Evolutionary conservation across 2,329 filamentous ascomycete species (phyloP).

Genomic region (Dactylellina leptospora): DNA sequence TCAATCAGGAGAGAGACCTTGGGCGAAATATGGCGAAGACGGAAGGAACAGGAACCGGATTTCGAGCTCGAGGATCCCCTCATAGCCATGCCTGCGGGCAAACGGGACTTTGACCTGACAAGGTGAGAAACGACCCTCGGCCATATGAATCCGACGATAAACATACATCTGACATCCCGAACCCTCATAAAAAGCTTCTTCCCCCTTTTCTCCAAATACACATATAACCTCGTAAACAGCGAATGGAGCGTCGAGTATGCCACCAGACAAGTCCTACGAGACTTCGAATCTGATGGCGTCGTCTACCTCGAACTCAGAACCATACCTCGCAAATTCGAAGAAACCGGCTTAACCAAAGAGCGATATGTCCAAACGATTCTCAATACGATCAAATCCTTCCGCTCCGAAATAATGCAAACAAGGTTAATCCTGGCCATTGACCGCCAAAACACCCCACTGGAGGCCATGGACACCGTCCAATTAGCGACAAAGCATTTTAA

Average conservation of each 20-base stretch:
- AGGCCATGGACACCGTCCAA: conserved; percentile 71
- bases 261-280: conserved; percentile 71
- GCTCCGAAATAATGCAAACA: conserved; percentile 66
- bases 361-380: conserved; percentile 74
- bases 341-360: conserved; percentile 67
- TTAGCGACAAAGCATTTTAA: conserved; percentile 67
- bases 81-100: conserved; percentile 73
- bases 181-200: conserved; percentile 67
- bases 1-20: conserved; percentile 77
- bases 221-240: conserved; percentile 77
- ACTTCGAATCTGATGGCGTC: conserved; percentile 76
- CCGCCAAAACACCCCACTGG: conserved; percentile 68
- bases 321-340: conserved; percentile 73
- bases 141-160: background rate
- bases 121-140: conserved; percentile 65
- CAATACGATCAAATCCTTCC: conserved; percentile 68
- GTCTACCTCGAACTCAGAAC: conserved; percentile 82
- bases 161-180: background rate
- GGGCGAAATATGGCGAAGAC: conserved; percentile 75
- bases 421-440: conserved; percentile 79
- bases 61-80: conserved; percentile 74
- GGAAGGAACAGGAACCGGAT: conserved; percentile 64
- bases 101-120: conserved; percentile 74
- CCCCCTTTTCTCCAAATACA: conserved; percentile 79
- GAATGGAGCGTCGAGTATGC: conserved; percentile 69